A percentile compares a stretch with the other conserved stretches of the same genome.
Evolutionary conservation across 225 moss, liverwort and hornwort species (phyloP).

Genomic region (Sphagnum contortum): DNA sequence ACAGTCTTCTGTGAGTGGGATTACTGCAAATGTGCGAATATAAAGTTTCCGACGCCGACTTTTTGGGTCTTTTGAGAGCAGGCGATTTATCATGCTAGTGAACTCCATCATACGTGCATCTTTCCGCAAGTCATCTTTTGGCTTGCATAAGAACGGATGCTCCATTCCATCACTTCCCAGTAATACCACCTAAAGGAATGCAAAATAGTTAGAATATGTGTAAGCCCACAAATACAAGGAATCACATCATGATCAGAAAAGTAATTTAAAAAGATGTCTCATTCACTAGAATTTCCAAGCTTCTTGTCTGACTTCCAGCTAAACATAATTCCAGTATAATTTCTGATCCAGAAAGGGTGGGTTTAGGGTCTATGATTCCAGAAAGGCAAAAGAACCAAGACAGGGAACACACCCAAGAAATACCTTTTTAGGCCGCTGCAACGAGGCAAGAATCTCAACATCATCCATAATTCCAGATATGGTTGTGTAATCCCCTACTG

Average conservation of each 20-base stretch:
- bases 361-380: too few relatives aligned
- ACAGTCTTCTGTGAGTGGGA: conserved; percentile 96
- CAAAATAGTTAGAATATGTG: neutral
- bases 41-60: conserved; percentile 90
- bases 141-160: conserved; percentile 96
- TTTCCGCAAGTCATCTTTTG: conserved; percentile 95
- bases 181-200: conserved; percentile 61
- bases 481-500: conserved; percentile 77
- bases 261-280: too few relatives aligned
- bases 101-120: conserved; percentile 99
- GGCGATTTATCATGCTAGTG: conserved; percentile 96
- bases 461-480: conserved; percentile 86
- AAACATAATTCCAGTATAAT: too few relatives aligned
- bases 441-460: conserved; percentile 87
- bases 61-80: conserved; percentile 88
- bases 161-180: conserved; percentile 83
- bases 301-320: too few relatives aligned
- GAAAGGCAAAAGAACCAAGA: neutral
- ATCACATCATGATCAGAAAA: too few relatives aligned
- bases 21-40: conserved; percentile 93
- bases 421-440: conserved; percentile 97
- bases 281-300: too few relatives aligned
- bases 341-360: too few relatives aligned
- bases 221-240: too few relatives aligned
- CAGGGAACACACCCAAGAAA: neutral